phyloP scores from a whole-genome alignment of 176 grass and related monocot species.

The Carex littledalei region DNA sequence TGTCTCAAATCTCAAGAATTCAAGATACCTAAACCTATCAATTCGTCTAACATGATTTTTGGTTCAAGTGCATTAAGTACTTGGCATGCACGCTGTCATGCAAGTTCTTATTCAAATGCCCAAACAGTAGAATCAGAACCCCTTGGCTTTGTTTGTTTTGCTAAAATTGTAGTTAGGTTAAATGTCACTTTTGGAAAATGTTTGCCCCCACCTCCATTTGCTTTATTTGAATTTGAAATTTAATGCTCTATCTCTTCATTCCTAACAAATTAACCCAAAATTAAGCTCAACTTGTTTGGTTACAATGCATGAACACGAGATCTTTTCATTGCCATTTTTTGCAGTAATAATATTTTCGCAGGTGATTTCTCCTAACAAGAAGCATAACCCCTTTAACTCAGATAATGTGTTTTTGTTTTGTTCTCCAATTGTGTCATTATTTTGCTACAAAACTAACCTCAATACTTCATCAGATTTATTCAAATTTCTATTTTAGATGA shows the following conservation, averaged over 20 bases:
- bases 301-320: neutral
- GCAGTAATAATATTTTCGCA: neutral
- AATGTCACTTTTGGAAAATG: conserved; percentile 11
- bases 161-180: conserved; percentile 10
- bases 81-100: conserved; percentile 4
- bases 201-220: neutral
- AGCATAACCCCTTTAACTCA: neutral
- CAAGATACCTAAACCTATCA: neutral
- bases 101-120: conserved; percentile 13
- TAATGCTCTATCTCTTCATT: neutral
- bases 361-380: neutral
- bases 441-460: neutral
- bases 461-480: neutral
- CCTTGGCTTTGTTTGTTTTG: neutral
- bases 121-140: neutral
- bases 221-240: neutral
- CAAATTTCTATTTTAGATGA: neutral
- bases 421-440: neutral
- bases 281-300: neutral
- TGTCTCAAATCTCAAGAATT: neutral
- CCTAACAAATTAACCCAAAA: neutral
- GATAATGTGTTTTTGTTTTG: neutral
- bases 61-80: neutral
- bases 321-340: neutral
- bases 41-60: conserved; percentile 4